phyloP scores from a whole-genome alignment of 108 stramenopile species.

The Epipyxis sp. region DNA sequence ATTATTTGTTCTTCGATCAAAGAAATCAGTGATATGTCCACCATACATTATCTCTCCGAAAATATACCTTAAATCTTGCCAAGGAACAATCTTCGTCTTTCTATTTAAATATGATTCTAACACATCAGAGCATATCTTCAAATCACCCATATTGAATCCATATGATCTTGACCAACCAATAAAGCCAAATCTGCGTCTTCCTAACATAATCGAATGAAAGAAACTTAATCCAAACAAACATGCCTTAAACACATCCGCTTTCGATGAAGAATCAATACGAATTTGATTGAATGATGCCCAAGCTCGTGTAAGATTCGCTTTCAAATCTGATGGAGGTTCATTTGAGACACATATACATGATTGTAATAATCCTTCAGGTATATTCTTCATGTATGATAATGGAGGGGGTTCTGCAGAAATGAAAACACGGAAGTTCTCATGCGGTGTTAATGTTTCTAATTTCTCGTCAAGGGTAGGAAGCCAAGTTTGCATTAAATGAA shows the following conservation, averaged over 20 bases:
- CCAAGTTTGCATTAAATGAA: slow-evolving; percentile 66
- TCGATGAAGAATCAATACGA: slow-evolving; percentile 36
- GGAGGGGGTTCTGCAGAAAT: slow-evolving; percentile 58
- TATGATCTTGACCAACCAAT: slow-evolving; percentile 59
- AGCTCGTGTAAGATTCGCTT: slow-evolving; percentile 57
- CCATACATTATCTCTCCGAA: slow-evolving; percentile 72
- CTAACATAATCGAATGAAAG: slow-evolving; percentile 62
- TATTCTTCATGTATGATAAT: slow-evolving; percentile 51
- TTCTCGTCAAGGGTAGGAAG: slow-evolving; percentile 50
- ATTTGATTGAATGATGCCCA: slow-evolving; percentile 56
- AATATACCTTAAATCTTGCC: slow-evolving; percentile 63
- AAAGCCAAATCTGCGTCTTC: slow-evolving; percentile 55
- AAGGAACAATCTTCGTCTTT: slow-evolving; percentile 47
- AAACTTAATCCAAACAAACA: slow-evolving; percentile 61
- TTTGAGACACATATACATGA: slow-evolving; percentile 61
- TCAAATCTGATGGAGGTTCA: slow-evolving; percentile 61
- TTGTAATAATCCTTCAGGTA: slow-evolving; percentile 60
- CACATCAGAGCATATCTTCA: slow-evolving; percentile 59
- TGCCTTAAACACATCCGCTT: slow-evolving; percentile 32
- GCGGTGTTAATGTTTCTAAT: slow-evolving; percentile 47
- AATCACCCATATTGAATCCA: slow-evolving; percentile 58
- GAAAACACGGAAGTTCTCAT: slow-evolving; percentile 59
- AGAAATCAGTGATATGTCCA: slow-evolving; percentile 64
- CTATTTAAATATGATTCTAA: slow-evolving; percentile 54
- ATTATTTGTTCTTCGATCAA: slow-evolving; percentile 53